A percentile compares a stretch with the other conserved stretches of the same genome.
Conservation (phyloP, 208 protist species). For the Acanthamoeba healyi region DNA sequence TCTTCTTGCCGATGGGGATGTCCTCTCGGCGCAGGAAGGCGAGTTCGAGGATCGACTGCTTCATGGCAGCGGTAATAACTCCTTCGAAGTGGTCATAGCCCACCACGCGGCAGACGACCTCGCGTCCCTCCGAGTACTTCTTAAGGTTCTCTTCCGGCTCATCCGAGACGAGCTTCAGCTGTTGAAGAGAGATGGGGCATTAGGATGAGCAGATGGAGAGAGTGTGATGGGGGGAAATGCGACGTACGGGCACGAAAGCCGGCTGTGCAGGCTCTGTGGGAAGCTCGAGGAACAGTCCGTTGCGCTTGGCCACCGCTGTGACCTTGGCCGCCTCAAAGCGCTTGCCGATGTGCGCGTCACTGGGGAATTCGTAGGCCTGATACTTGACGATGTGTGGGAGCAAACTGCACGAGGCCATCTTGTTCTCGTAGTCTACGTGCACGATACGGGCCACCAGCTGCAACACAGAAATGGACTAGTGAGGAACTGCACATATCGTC, state of each 20-base stretch:
- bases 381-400: conserved; percentile 39
- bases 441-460: conserved; percentile 56
- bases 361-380: conserved; percentile 50
- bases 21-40: conserved; percentile 62
- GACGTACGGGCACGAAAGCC: conserved; percentile 47
- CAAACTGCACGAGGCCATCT: neutral
- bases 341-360: neutral
- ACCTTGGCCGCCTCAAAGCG: conserved; percentile 37
- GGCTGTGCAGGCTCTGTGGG: conserved; percentile 59
- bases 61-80: neutral
- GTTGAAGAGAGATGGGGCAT: neutral
- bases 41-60: conserved; percentile 50
- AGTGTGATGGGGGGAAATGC: neutral
- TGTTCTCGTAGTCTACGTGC: conserved; percentile 51
- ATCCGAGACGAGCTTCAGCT: conserved; percentile 22
- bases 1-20: conserved; percentile 37
- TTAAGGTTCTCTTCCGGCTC: neutral
- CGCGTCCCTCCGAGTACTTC: neutral
- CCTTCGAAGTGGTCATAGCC: conserved; percentile 43
- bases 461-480: neutral
- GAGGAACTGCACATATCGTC: neutral
- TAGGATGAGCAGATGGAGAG: neutral
- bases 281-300: neutral
- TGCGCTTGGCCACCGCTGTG: neutral
- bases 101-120: conserved; percentile 56